phyloP scores from a whole-genome alignment of 768 basidiomycete species.

The Calocybe gangraenosa region DNA sequence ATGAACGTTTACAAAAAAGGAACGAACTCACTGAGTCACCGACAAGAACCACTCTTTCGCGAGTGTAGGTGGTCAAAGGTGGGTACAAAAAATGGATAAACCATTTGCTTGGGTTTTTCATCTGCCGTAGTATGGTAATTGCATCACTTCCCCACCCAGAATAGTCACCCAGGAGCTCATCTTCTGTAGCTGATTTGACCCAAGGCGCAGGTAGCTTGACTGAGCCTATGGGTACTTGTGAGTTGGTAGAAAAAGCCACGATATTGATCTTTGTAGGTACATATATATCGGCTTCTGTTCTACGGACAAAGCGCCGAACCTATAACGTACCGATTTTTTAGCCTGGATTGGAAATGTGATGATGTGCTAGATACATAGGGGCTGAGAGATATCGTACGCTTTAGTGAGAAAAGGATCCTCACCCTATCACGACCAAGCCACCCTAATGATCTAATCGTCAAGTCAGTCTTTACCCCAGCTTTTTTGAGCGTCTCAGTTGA shows the following conservation, averaged over 20 bases:
- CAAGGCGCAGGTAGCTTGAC: constrained; percentile 31
- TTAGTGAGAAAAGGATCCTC: constrained; percentile 4
- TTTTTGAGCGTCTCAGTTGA: too few species aligned
- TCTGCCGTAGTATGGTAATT: constrained; percentile 33
- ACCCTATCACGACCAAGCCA: constrained; percentile 47
- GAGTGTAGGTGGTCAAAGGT: constrained; percentile 38
- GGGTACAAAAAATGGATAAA: constrained; percentile 45
- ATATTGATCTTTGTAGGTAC: constrained; percentile 37
- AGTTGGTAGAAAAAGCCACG: constrained; percentile 36
- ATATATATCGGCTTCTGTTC: not conserved
- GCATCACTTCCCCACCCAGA: constrained; percentile 45
- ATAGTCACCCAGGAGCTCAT: constrained; percentile 40
- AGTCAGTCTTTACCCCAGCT: too few species aligned
- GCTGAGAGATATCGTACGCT: not conserved
- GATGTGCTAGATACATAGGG: constrained; percentile 46
- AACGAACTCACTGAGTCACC: constrained; percentile 49
- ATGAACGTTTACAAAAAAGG: not conserved
- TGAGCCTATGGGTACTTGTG: constrained; percentile 21
- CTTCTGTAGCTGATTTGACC: constrained; percentile 34
- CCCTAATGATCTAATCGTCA: constrained; percentile 36
- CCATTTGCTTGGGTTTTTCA: constrained; percentile 47
- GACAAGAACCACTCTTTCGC: constrained; percentile 42
- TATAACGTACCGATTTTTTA: constrained; percentile 36
- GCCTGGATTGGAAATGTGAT: constrained; percentile 47
- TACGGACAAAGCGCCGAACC: too few species aligned